Evolutionary conservation across 345 rosid genomes (phyloP), one percentile per base, ranked within the genome.

Genomic region (Bruguiera gymnorhiza): DNA sequence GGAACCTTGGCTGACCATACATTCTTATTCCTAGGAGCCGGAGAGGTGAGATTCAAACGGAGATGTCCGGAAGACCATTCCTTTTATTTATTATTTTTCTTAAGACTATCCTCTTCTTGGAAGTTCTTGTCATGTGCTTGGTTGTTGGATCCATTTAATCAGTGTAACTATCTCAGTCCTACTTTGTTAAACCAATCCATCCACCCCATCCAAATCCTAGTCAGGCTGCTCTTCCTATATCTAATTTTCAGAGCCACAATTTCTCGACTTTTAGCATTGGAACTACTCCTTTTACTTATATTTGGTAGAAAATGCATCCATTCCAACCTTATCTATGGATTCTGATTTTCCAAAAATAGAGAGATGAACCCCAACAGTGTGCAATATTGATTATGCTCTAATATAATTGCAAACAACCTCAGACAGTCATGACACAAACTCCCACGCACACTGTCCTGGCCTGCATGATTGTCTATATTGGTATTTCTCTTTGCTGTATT

Each of bases 1-100:
- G 90, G 95, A 69, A 71, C 78, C 52, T 85, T 94, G 62, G 84
- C 88, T 8, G 89, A 89, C 13, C 97, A 91, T 63, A 88, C 68
- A 30, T 94, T 91, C 88, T 87, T 94, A 66, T 94, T 94, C 86
- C 89, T 91, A 20, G 97, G 98, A 73, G 98, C 98, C 60, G 98
- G 98, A 64, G 98, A 94, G 79, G 98, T 86, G 81, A 80, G 88
- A 52, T 51, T 63, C 55, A 58, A 6, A 36, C 27, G n/a, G 10
- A n/a, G 8, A 37, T 39, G 8, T 18, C 52, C 19, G 36, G 46
- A 50, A 48, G 61, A 4, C 46, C 21, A 46, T 59, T 9, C 24
- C 36, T 55, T 4, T 62, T 62, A 26, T 56, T 56, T 9, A 27
- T 56, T 56, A 56, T 56, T 56, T 56, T 55, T 56, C 16, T 56